Conservation (phyloP, 805 yeast genomes). For the Kuraishia cidri region DNA sequence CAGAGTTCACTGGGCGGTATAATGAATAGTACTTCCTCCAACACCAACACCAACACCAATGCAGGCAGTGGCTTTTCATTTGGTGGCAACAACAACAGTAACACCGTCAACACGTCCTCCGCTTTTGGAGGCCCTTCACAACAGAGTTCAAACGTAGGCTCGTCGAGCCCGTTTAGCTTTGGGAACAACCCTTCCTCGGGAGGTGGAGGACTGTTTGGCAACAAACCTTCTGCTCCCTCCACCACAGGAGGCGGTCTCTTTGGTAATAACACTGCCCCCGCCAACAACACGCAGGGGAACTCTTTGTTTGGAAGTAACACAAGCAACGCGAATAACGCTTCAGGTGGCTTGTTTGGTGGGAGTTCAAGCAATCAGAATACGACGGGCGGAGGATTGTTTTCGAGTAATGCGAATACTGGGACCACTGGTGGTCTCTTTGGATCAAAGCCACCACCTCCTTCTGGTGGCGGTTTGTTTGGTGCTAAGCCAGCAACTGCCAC, state of each 20-base stretch:
- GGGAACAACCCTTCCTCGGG: background rate
- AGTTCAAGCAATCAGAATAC: too few relatives aligned
- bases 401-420: too few relatives aligned
- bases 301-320: too few relatives aligned
- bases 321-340: too few relatives aligned
- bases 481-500: constrained; percentile 3
- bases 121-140: too few relatives aligned
- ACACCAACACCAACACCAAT: background rate
- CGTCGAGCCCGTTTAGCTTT: background rate
- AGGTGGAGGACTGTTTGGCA: constrained; percentile 3
- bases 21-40: too few relatives aligned
- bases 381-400: too few relatives aligned
- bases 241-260: background rate
- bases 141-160: background rate
- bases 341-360: too few relatives aligned
- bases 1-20: too few relatives aligned
- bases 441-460: too few relatives aligned
- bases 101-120: background rate
- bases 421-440: too few relatives aligned
- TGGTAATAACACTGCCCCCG: background rate
- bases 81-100: background rate
- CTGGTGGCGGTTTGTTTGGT: constrained; percentile 17
- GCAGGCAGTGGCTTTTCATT: constrained; percentile 1
- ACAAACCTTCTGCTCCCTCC: background rate
- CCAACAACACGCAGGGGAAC: background rate